phyloP scores from a whole-genome alignment of 2,329 filamentous ascomycete species.

The Talaromyces albobiverticillius region DNA sequence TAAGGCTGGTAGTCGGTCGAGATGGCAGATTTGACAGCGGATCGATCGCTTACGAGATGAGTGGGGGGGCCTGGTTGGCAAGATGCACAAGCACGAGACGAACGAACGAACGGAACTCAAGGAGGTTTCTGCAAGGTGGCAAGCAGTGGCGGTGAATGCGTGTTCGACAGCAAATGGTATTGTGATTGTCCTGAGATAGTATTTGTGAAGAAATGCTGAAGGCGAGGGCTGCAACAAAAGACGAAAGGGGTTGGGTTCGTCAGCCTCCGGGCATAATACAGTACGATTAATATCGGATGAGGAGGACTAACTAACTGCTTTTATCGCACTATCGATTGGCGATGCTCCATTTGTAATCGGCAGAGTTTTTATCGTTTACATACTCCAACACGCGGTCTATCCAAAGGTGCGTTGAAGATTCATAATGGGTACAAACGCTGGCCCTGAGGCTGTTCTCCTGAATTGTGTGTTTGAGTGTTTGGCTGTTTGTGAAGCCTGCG shows the following conservation, averaged over 20 bases:
- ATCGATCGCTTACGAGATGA: slow-evolving; percentile 4
- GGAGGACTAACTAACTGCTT: neutral
- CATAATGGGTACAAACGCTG: too few relatives aligned
- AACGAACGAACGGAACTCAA: neutral
- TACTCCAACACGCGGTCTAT: too few relatives aligned
- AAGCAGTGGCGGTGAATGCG: neutral
- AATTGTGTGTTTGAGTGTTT: too few relatives aligned
- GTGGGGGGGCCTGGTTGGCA: slow-evolving; percentile 1
- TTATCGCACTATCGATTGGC: slow-evolving; percentile 6
- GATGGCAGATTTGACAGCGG: slow-evolving; percentile 2
- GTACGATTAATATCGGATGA: too few relatives aligned
- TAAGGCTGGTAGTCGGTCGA: neutral
- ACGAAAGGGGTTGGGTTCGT: neutral
- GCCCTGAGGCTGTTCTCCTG: too few relatives aligned
- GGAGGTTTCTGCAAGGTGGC: slow-evolving; percentile 8
- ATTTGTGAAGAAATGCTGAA: neutral
- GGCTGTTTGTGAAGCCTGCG: too few relatives aligned
- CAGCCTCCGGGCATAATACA: neutral
- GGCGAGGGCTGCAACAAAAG: neutral
- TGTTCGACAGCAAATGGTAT: neutral
- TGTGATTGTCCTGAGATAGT: neutral
- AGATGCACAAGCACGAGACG: neutral
- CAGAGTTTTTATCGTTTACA: too few relatives aligned
- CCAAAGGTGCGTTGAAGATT: too few relatives aligned
- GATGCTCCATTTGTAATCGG: slow-evolving; percentile 7